phyloP scores from a whole-genome alignment of 176 grass and related monocot species.

The Cymbopogon citratus region DNA sequence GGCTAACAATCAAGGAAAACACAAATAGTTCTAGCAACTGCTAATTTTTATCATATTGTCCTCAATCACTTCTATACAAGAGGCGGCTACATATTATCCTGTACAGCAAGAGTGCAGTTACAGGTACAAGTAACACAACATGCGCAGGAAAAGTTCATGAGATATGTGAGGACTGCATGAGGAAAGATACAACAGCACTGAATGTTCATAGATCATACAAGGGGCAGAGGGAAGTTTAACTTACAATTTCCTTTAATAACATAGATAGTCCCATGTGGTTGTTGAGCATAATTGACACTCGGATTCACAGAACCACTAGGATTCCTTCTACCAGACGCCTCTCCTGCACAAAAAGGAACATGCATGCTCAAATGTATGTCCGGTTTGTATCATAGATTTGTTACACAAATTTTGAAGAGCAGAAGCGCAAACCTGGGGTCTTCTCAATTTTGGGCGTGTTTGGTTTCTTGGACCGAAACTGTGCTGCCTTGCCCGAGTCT shows the following conservation, averaged over 20 bases:
- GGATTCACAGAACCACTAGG: conserved; percentile 44
- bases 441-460: conserved; percentile 21
- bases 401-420: not conserved
- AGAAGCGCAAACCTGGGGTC: conserved; percentile 36
- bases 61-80: not conserved
- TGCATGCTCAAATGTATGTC: not conserved
- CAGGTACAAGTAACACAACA: not conserved
- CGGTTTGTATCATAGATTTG: not conserved
- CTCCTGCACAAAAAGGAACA: conserved; percentile 28
- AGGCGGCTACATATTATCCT: not conserved
- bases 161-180: not conserved
- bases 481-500: no score
- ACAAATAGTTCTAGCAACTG: not conserved
- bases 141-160: not conserved
- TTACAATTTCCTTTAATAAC: conserved; percentile 51
- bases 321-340: conserved; percentile 46
- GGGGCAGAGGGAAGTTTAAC: not conserved
- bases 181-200: not conserved
- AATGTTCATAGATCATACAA: not conserved
- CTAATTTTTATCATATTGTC: not conserved
- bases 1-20: not conserved
- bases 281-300: conserved; percentile 39
- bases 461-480: no score
- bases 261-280: conserved; percentile 31
- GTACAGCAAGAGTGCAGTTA: not conserved